Evolutionary conservation across 805 yeast genomes (phyloP).

Genomic region (Naumovozyma castellii): DNA sequence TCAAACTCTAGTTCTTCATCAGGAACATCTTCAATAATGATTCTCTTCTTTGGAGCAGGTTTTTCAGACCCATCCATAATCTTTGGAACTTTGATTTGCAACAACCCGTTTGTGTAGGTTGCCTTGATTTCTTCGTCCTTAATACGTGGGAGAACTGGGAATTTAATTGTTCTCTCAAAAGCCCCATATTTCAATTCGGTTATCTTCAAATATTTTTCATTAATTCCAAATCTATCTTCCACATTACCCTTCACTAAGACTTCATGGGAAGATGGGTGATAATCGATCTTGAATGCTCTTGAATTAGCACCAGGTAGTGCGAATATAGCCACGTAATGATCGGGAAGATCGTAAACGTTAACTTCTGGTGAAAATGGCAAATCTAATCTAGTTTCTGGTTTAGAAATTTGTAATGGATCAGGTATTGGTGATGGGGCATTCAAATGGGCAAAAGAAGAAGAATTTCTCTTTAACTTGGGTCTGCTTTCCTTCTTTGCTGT

Average conservation of each 20-base stretch:
- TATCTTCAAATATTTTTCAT: constrained; percentile 34
- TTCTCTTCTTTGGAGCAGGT: constrained; percentile 36
- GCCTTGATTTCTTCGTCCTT: constrained; percentile 47
- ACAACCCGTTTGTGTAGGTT: constrained; percentile 42
- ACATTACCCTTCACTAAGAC: constrained; percentile 42
- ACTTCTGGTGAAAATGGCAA: constrained; percentile 50
- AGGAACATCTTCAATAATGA: constrained; percentile 39
- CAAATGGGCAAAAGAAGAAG: constrained; percentile 15
- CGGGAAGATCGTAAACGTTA: constrained; percentile 45
- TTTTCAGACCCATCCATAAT: constrained; percentile 24
- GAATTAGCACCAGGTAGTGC: constrained; percentile 53
- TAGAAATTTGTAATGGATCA: constrained; percentile 38
- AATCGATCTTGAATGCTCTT: constrained; percentile 45
- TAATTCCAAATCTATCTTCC: constrained; percentile 33
- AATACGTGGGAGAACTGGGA: constrained; percentile 45
- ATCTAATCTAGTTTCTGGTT: constrained; percentile 33
- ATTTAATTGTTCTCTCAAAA: constrained; percentile 47
- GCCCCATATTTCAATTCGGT: constrained; percentile 49
- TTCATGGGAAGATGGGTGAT: constrained; percentile 49
- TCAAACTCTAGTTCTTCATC: constrained; percentile 39
- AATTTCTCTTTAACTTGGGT: constrained; percentile 5
- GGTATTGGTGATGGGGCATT: constrained; percentile 28
- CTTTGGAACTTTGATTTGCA: constrained; percentile 46
- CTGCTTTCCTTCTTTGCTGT: not conserved
- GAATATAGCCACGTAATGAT: constrained; percentile 38